phyloP scores from a whole-genome alignment of 208 protist species.

The Leishmania amazonensis region DNA sequence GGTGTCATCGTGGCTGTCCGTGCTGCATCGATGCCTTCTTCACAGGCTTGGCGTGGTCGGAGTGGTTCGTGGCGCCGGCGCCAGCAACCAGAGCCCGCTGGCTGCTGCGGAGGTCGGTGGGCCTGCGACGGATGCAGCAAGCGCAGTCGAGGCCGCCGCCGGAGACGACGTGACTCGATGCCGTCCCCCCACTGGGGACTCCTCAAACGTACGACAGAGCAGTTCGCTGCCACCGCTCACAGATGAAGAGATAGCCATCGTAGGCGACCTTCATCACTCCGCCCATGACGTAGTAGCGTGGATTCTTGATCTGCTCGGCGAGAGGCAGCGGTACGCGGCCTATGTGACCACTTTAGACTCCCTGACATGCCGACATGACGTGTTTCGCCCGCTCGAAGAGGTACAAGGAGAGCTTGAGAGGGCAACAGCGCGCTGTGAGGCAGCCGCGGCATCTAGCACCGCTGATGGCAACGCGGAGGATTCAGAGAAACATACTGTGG shows the following conservation, averaged over 20 bases:
- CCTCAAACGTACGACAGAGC: background rate
- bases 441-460: background rate
- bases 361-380: background rate
- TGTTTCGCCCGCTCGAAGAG: conserved; percentile 4
- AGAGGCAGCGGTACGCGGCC: background rate
- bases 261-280: background rate
- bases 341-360: background rate
- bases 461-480: background rate
- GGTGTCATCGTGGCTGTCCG: conserved; percentile 7
- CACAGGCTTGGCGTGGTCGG: background rate
- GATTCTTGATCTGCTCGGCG: background rate
- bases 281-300: background rate
- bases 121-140: background rate
- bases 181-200: background rate
- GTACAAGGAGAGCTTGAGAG: background rate
- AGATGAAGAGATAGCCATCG: background rate
- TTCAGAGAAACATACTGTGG: background rate
- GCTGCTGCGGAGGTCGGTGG: background rate
- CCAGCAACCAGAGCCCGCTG: background rate
- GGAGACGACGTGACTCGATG: background rate
- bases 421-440: background rate
- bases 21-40: conserved; percentile 3
- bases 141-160: background rate
- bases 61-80: background rate
- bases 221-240: background rate